Evolutionary conservation across 495 filamentous ascomycete species (phyloP).

Genomic region (Patellaria atrata): DNA sequence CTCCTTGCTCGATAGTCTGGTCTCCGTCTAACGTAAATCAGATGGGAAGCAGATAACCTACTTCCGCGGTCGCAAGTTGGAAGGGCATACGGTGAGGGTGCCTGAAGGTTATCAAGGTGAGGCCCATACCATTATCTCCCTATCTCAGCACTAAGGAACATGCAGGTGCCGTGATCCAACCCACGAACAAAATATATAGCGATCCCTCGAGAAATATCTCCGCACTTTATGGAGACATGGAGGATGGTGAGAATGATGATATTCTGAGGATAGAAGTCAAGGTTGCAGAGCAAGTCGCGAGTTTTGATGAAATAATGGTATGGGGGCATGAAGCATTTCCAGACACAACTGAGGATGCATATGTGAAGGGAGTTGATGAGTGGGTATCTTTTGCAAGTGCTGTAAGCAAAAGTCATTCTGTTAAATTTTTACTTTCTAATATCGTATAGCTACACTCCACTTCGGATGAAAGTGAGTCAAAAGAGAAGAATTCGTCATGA

Average conservation of each 20-base stretch:
- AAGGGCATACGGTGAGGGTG: conserved; percentile 49
- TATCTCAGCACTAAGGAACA: conserved; percentile 6
- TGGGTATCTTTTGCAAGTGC: conserved; percentile 67
- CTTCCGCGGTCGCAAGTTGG: conserved; percentile 72
- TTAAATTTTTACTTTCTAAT: background rate
- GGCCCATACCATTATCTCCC: conserved; percentile 11
- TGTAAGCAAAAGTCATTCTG: conserved; percentile 23
- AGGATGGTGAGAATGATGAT: conserved; percentile 32
- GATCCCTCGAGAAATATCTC: conserved; percentile 3
- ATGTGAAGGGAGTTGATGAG: conserved; percentile 56
- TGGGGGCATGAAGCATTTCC: conserved; percentile 61
- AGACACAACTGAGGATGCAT: conserved; percentile 37
- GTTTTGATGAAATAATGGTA: conserved; percentile 65
- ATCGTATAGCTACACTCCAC: background rate
- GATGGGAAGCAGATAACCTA: conserved; percentile 44
- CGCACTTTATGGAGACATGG: conserved; percentile 24
- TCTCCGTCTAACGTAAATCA: background rate
- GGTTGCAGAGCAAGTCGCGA: conserved; percentile 43
- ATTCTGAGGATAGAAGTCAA: conserved; percentile 39
- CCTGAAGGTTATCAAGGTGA: conserved; percentile 64
- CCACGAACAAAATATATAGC: conserved; percentile 19
- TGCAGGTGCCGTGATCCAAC: conserved; percentile 15
- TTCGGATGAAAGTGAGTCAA: background rate
- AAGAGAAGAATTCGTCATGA: background rate
- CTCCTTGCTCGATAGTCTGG: too few relatives aligned